Base-by-base conservation (phyloP, 192 early-diverging fungal species). In the Coemansia erecta region DNA sequence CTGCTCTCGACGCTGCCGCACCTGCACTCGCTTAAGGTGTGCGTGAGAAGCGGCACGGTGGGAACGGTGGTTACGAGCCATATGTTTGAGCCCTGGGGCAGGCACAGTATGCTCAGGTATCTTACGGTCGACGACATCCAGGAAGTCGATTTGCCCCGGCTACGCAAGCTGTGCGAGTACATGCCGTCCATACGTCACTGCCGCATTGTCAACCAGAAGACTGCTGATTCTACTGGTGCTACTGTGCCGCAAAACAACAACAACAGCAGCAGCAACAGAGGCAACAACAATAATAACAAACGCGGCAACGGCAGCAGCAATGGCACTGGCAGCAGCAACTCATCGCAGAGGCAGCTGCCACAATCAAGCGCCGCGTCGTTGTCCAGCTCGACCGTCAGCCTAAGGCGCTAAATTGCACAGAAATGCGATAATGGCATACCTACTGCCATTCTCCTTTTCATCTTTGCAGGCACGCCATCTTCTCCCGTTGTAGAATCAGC, bases 51-150 rank as follows among this genome's bases (percentile, higher is more conserved):
- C 19, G 60, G 66, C 26, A 56, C 70, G 2, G 70, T 73, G 1
- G 76, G 76, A n/a, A 70, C 76, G 8, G 60, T 63, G 0, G 55
- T 79, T 24, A 72, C 76, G 10, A 42, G 33, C 33, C 70, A 60
- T 24, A 79, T 79, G 76, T 79, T 79, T 56, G 76, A 79, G 62
- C 76, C 76, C n/a, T 79, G 76, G 76, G 76, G 76, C 28, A 66
- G 70, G 21, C 76, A 79, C 54, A 63, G 76, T 46, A 51, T 63
- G 0, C 58, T 79, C 63, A 65, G 76, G 33, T 53, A 64, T 7
- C 62, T 79, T 39, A 65, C 66, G 3, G 24, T 79, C n/a, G 76
- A 79, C 56, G 76, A 79, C 50, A 79, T 79, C 22, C 56, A 68
- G 41, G 76, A 79, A 50, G 63, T 63, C 9, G 76, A 79, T 19